Base-by-base conservation (phyloP, 2,329 filamentous ascomycete species). In the Curvularia sp. region DNA sequence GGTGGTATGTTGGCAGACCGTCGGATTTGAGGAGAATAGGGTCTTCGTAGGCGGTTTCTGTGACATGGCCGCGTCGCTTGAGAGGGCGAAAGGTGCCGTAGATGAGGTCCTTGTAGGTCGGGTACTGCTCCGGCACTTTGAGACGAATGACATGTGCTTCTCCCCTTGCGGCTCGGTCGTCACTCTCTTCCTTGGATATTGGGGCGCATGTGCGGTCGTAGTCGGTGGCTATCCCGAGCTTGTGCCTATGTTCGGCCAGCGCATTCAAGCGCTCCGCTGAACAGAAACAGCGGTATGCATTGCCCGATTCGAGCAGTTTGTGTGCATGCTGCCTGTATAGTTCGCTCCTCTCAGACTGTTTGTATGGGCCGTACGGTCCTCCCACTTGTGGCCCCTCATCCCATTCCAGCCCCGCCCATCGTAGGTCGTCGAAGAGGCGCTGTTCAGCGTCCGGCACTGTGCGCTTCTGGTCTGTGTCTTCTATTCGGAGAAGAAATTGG, bases 281-380 rank as follows among this genome's bases (percentile, higher is more conserved):
- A 78, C 95, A 99, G 81, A 99, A 99, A 77, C 95, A 99, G 62
- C 94, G 88, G 76, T 98, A 99, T 6, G 93, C 95, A 60, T 89
- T 85, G 9, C 88, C 91, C 7, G 84, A 82, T 4, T 87, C 78
- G 3, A 99, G 76, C 12, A 99, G 82, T 12, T 85, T 79, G 42
- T 90, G 76, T 6, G 89, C 88, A 72, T 97, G 87, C 55, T 87
- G 76, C 62, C 84, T 82, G 75, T 99, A 98, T 15, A 91, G 80
- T 1, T 80, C 75, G 1, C 91, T 87, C 55, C 95, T 85, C 75
- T 97, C 87, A 1, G 95, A 98, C 86, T 82, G 93, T 88, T 81
- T 95, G 92, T 81, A 99, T 0, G 95, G 92, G 1, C 93, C 93
- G 71, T 89, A 90, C 0, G 88, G 86, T 0, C 95, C 94, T 35